Evolutionary conservation across 169 alveolate species (phyloP), one percentile per base, ranked within the genome.

Genomic region (Cryptosporidium meleagridis): DNA sequence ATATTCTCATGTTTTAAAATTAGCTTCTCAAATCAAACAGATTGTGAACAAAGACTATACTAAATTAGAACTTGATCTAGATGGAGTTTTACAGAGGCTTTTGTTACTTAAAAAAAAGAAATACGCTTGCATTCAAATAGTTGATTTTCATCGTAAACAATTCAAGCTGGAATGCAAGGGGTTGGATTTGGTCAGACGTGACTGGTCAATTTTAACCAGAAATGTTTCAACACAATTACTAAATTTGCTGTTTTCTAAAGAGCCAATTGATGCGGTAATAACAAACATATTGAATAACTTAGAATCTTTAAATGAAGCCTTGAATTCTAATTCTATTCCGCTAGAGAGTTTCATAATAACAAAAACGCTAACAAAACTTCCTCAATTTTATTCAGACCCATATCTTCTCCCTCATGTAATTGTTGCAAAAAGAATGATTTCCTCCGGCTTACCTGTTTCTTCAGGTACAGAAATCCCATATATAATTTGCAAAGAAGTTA

Each of bases 151-250:
- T 58, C 62, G 91, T 69, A 93, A 91, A 35, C 68, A 39, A 48
- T 93, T 95, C 51, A 94, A 94, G 61, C 91, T 95, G 53, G 99
- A 98, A 94, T 94, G 96, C 85, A 98, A 98, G 95, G 99, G 99
- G 26, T 96, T 98, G 29, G 99, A 98, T 92, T 94, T 98, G 85
- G 99, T 98, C 51, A 92, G 99, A 85, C 95, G 99, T 85, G 99
- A 98, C 92, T 98, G 99, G 99, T 96, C 99, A 61, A 94, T 94
- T 26, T 92, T 98, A 75, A 95, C 99, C 31, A 98, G 97, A 73
- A 92, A 92, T 80, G 68, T 80, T 9, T 80, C 89, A 31, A 80
- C 48, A 39, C 52, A 68, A 16, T 59, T 48, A 39, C 35, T 69
- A 7, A 69, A 29, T 75, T 55, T 62, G 35, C 23, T 75, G 26